Base-by-base conservation (phyloP, 2,329 filamentous ascomycete species). In the Cladophialophora exuberans region DNA sequence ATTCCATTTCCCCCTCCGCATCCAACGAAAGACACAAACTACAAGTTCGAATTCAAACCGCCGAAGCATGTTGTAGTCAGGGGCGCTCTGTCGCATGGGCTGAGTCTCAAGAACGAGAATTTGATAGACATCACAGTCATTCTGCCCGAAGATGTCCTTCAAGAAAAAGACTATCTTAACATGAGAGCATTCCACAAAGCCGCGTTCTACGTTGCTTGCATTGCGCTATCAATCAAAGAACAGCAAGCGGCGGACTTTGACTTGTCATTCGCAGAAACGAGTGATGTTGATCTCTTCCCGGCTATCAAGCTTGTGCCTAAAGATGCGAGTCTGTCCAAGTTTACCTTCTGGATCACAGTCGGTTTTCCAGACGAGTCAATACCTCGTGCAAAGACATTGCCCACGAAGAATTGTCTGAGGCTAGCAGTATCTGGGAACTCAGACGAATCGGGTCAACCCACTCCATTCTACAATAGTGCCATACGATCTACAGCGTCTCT, bases 151-250 rank as follows among this genome's bases (percentile, higher is more conserved):
- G 75, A 81, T 1, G 73, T 96, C 10, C 92, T 97, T 66, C 90
- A 96, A 67, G 89, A 95, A 39, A 97, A 97, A 73, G 94, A 99
- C 72, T 97, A 93, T 69, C 80, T 92, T 45, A 91, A 96, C 70
- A 82, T 94, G 76, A 84, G 94, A 58, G 97, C 96, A 74, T 96
- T 97, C 68, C 92, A 97, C 75, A 95, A 96, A 67, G 81, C 92
- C 60, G 89, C 94, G 10, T 97, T 93, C 72, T 97, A 95, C 68
- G 76, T 97, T 46, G 90, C 92, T 28, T 90, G 88, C 61, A 76
- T 97, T 52, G 85, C 90, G 11, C 84, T 83, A 25, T 84, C 82
- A 3, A 76, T 97, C 48, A 83, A 84, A 61, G 76, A 81, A 31
- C 73, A 80, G 3, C 72, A 85, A 41, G 75, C 74, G 3, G 70